Percentiles rank a stretch among this genome's conserved stretches.
Conservation (phyloP, 805 yeast species). For the Monosporozyma yasuniensis region DNA sequence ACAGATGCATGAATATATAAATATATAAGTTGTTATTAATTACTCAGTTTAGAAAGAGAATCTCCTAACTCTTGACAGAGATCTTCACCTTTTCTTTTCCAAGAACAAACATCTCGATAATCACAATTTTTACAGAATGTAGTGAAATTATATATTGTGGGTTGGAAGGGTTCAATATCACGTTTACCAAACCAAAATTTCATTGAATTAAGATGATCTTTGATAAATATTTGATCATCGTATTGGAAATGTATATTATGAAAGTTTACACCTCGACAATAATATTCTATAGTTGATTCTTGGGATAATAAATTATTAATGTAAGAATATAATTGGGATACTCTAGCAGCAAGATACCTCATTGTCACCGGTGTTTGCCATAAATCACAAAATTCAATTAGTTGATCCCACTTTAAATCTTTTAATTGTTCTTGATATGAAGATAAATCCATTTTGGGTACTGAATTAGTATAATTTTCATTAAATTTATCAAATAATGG, state of each 20-base stretch:
- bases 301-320: constrained; percentile 29
- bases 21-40: neutral
- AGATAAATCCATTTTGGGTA: constrained; percentile 14
- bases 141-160: constrained; percentile 28
- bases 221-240: constrained; percentile 25
- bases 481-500: constrained; percentile 30
- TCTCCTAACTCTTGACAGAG: constrained; percentile 11
- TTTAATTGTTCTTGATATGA: constrained; percentile 12
- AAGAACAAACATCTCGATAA: constrained; percentile 37
- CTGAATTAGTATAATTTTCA: neutral
- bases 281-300: constrained; percentile 43
- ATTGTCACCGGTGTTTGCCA: constrained; percentile 54
- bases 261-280: constrained; percentile 37
- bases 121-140: constrained; percentile 48
- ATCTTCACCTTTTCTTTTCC: constrained; percentile 27
- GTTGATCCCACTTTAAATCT: constrained; percentile 9
- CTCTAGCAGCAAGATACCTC: constrained; percentile 46
- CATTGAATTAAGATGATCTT: constrained; percentile 30
- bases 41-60: constrained; percentile 1
- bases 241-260: constrained; percentile 34
- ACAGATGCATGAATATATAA: neutral
- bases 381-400: constrained; percentile 24
- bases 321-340: constrained; percentile 35
- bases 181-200: constrained; percentile 54
- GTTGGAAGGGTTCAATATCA: constrained; percentile 37